Evolutionary conservation across 805 yeast genomes (phyloP).

Genomic region (Ogataea degrootiae): DNA sequence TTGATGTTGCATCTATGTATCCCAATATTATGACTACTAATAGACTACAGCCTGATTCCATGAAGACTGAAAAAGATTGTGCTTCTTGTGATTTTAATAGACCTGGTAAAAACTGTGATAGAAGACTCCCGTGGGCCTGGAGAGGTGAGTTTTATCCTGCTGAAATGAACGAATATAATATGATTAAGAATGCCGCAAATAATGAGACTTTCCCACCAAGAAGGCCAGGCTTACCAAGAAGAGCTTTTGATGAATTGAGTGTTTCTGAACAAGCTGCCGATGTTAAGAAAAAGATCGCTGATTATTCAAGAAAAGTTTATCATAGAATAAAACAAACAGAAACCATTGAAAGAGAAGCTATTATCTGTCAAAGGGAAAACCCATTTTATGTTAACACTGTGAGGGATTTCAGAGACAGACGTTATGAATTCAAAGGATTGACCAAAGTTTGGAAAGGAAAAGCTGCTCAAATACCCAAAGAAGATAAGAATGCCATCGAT

Average conservation of each 20-base stretch:
- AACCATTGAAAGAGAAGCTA: conserved; percentile 84
- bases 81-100: conserved; percentile 96
- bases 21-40: conserved; percentile 98
- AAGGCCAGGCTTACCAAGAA: conserved; percentile 49
- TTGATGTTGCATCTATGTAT: conserved; percentile 99
- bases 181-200: conserved; percentile 80
- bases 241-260: conserved; percentile 71
- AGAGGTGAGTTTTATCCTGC: conserved; percentile 95
- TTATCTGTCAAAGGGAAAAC: conserved; percentile 94
- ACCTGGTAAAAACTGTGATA: conserved; percentile 90
- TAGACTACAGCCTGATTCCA: conserved; percentile 95
- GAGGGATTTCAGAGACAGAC: conserved; percentile 87
- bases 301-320: conserved; percentile 81
- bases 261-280: conserved; percentile 71
- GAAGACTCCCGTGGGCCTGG: conserved; percentile 95
- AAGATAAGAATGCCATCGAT: conserved; percentile 61
- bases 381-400: conserved; percentile 97
- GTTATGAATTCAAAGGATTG: conserved; percentile 90
- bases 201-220: conserved; percentile 70
- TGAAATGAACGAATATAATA: conserved; percentile 81
- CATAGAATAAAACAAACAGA: conserved; percentile 77
- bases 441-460: conserved; percentile 95
- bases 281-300: conserved; percentile 73
- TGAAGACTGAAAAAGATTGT: conserved; percentile 91
- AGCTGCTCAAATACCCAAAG: conserved; percentile 45